Evolutionary conservation across 1,284 basidiomycete genomes (phyloP).

Genomic region (Cystodermella granulosa): DNA sequence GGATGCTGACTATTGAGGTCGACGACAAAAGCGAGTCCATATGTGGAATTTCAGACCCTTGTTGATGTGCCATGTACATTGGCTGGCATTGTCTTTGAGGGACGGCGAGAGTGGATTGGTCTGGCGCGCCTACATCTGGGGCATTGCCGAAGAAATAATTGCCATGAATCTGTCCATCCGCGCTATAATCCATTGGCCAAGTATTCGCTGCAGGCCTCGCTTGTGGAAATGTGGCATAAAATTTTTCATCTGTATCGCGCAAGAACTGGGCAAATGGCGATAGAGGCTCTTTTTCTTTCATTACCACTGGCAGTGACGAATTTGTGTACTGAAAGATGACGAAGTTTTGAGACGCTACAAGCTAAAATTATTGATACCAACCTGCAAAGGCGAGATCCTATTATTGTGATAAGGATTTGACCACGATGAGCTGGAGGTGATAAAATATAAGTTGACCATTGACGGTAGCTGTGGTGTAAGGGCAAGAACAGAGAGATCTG

Average conservation of each 20-base stretch:
- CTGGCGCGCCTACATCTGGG: not conserved
- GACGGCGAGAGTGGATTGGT: not conserved
- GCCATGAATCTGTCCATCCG: not conserved
- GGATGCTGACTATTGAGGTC: too few species aligned
- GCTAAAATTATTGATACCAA: too few species aligned
- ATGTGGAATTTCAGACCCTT: not conserved
- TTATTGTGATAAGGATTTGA: too few species aligned
- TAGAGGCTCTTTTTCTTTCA: too few species aligned
- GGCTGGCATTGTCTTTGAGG: not conserved
- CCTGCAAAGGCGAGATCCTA: too few species aligned
- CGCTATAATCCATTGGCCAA: constrained; percentile 1
- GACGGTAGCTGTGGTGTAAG: too few species aligned
- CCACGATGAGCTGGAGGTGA: too few species aligned
- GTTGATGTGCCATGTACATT: not conserved
- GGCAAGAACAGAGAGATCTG: too few species aligned
- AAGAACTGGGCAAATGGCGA: constrained; percentile 27
- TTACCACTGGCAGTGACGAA: too few species aligned
- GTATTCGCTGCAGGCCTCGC: constrained; percentile 25
- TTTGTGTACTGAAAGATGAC: too few species aligned
- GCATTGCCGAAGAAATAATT: not conserved
- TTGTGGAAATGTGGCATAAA: constrained; percentile 43
- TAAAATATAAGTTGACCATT: too few species aligned
- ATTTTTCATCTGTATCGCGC: constrained; percentile 38
- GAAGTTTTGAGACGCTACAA: too few species aligned
- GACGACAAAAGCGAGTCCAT: not conserved